Evolutionary conservation across 345 rosid genomes (phyloP), one percentile per base, ranked within the genome.

Genomic region (Eucalyptus erythrocorys): DNA sequence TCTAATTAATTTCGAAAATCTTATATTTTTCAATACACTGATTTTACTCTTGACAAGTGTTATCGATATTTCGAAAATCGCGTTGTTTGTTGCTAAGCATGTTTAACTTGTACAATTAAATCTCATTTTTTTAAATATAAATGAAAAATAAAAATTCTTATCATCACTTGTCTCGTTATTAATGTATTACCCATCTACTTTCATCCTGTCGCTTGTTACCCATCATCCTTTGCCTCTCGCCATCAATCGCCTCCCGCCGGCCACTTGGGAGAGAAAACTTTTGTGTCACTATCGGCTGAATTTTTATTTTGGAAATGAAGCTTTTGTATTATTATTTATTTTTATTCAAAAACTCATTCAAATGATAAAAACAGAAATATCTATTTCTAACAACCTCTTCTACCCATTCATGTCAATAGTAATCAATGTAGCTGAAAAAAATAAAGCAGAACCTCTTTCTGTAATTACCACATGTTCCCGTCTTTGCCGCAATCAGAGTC

Each of bases 231-330:
- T 51, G 57, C 57, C 26, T 51, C 57, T 51, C 4, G 1, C 57
- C 57, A 51, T 51, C 21, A 0, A 0, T 30, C 6, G 10, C 61
- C 30, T 24, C 61, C 0, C 0, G 0, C 6, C 6, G 1, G 2
- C 1, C 3, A 22, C 5, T 0, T 2, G 0, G 1, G 13, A 24
- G 12, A 24, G 13, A 24, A 2, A 55, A 22, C 0, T 4, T 55
- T 55, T 24, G 1, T 55, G 1, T 55, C 0, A 0, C 4, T 24
- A 55, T 55, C 0, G 0, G 21, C 1, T 1, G 2, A 7, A 19
- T 51, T 51, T 51, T 3, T 51, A 21, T 51, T 51, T 51, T 1
- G 1, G 0, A 51, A 51, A 51, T 19, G 21, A 51, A 24, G 4
- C 24, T 10, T 55, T 10, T 0, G 0, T 10, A 55, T 24, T 1